Percentiles rank a stretch among this genome's conserved stretches.
These are phyloP conservation scores for Cyberlindnera americana DNA, from an alignment of 805 yeast species.

Conservation along the genomic window DNA sequence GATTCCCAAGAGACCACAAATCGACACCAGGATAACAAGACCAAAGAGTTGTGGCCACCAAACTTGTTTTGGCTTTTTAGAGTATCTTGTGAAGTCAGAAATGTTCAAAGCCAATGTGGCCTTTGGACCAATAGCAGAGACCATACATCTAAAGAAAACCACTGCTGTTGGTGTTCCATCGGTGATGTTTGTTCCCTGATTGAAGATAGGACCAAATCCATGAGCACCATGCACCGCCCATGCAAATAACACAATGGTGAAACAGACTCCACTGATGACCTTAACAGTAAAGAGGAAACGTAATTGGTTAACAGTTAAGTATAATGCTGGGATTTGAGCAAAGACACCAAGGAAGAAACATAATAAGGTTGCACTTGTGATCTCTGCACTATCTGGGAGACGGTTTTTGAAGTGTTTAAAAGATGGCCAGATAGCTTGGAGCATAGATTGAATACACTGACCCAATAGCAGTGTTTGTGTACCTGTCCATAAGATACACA, in stretches of 20 bases:
- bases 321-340: slow-evolving; percentile 32
- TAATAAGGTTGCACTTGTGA: slow-evolving; percentile 31
- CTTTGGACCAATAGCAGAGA: slow-evolving; percentile 33
- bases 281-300: slow-evolving; percentile 34
- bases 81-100: slow-evolving; percentile 38
- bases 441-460: slow-evolving; percentile 65
- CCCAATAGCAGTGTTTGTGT: slow-evolving; percentile 75
- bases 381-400: slow-evolving; percentile 19
- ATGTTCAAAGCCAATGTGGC: slow-evolving; percentile 37
- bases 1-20: slow-evolving; percentile 32
- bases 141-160: slow-evolving; percentile 27
- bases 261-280: slow-evolving; percentile 29
- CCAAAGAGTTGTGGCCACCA: slow-evolving; percentile 33
- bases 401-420: slow-evolving; percentile 35
- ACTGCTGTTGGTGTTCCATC: slow-evolving; percentile 25
- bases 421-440: slow-evolving; percentile 56
- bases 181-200: slow-evolving; percentile 21
- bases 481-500: slow-evolving; percentile 57
- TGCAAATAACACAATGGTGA: slow-evolving; percentile 32
- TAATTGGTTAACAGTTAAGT: slow-evolving; percentile 33
- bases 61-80: slow-evolving; percentile 30
- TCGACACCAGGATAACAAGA: slow-evolving; percentile 26
- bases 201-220: slow-evolving; percentile 28
- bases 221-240: slow-evolving; percentile 30
- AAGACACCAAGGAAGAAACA: slow-evolving; percentile 33